A percentile compares a stretch with the other conserved stretches of the same genome.
Evolutionary conservation across 2,329 filamentous ascomycete species (phyloP).

Genomic region (Ophiocordyceps polyrhachis-furcata): DNA sequence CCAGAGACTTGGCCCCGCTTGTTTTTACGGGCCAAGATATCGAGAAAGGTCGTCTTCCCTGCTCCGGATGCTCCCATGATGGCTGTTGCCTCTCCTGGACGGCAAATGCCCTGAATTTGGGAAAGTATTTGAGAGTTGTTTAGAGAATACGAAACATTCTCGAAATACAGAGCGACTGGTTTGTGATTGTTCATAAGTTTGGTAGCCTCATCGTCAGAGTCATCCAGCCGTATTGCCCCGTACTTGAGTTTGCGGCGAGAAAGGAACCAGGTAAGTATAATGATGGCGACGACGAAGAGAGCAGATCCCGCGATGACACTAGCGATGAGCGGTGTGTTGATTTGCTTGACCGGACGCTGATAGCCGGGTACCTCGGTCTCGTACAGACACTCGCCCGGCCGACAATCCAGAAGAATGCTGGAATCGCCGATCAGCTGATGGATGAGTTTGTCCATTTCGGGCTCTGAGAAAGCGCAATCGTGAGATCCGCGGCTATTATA

Average conservation of each 20-base stretch:
- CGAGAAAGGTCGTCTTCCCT: conserved; percentile 91
- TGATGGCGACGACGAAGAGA: conserved; percentile 74
- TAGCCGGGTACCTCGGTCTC: conserved; percentile 88
- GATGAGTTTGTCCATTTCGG: conserved; percentile 82
- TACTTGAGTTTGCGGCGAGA: conserved; percentile 53
- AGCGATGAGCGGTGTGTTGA: conserved; percentile 93
- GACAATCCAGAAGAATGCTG: conserved; percentile 69
- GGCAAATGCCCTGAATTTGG: conserved; percentile 68
- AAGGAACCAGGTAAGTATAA: conserved; percentile 73
- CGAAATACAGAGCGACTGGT: conserved; percentile 72
- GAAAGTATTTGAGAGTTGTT: conserved; percentile 76
- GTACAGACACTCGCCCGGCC: conserved; percentile 82
- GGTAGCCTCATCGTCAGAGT: conserved; percentile 71
- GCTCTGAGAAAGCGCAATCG: conserved; percentile 71
- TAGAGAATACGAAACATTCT: conserved; percentile 69
- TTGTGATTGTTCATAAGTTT: conserved; percentile 87
- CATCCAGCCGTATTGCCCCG: conserved; percentile 66
- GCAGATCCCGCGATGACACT: conserved; percentile 75
- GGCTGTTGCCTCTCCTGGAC: conserved; percentile 85
- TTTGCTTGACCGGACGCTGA: conserved; percentile 70
- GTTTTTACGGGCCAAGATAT: conserved; percentile 92
- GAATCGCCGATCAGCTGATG: conserved; percentile 76
- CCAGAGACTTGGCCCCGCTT: conserved; percentile 67
- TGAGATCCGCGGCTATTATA: conserved; percentile 43
- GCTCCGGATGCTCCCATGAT: conserved; percentile 98